Evolutionary conservation across 129 eudicot species (phyloP), one percentile per base, ranked within the genome.

Genomic region (Pulicaria dysenterica): DNA sequence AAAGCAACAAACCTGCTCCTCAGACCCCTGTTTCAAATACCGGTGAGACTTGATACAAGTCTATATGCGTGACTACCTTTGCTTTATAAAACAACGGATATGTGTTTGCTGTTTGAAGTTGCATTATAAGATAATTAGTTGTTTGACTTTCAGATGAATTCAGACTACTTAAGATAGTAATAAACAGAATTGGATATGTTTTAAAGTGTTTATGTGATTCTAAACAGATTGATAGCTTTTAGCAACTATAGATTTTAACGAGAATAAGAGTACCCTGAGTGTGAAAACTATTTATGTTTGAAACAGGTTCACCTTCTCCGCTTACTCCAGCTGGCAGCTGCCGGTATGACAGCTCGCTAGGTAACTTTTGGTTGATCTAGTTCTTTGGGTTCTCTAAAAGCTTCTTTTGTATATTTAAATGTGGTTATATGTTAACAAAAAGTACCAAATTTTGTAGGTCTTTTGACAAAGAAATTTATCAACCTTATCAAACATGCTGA

Each of bases 321-420:
- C 88, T 88, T 72, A 95, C 99, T 69, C 99, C 99, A 63, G 89
- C 79, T 77, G 91, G 96, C 55, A 82, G 83, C 82, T 86, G 99
- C 86, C 96, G 99, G 65, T 91, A 88, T 73, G 97, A 91, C 68
- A 95, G 97, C 74, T 95, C 99, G 67, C 77, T 95, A 79, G 92
- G 99, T 95, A 95, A 84, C 17, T 47, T 37, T 37, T 5, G 31
- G 67, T 47, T 17, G 9, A 15, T 16, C 67, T 69, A 24, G 44
- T 55, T 42, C 31, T 75, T 6, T 43, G 48, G 54, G 31, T 16
- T 44, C 6, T 40, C n/a, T 6, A 14, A 46, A 37, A 31, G 43
- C 49, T 54, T 56, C 37, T 41, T 11, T 11, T 51, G 36, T 19
- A 15, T 15, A 51, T 59, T 7, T 3, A 11, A 50, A 19, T 19